A percentile compares a stretch with the other conserved stretches of the same genome.
phyloP scores from a whole-genome alignment of 2,329 filamentous ascomycete species.

The Setomelanomma holmii region DNA sequence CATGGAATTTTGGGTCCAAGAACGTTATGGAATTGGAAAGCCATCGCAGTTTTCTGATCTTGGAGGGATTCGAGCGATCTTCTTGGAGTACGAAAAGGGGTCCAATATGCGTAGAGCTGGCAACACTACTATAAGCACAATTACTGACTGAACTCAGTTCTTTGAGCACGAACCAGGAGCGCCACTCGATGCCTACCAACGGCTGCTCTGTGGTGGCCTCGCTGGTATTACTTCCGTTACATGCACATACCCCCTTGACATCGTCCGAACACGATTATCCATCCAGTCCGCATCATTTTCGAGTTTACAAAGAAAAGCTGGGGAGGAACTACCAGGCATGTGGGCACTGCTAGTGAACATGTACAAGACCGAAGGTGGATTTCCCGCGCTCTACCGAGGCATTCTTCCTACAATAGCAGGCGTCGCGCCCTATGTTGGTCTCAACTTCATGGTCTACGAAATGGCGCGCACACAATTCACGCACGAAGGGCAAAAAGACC shows the following conservation, averaged over 20 bases:
- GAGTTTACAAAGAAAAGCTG: constrained; percentile 62
- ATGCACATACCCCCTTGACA: constrained; percentile 95
- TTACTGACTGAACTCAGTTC: constrained; percentile 58
- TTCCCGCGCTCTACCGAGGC: constrained; percentile 87
- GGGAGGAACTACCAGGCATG: constrained; percentile 82
- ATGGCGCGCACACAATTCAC: constrained; percentile 84
- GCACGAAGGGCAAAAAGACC: constrained; percentile 84
- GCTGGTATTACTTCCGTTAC: constrained; percentile 96
- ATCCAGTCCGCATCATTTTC: constrained; percentile 98
- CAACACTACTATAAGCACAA: not conserved
- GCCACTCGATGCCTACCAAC: constrained; percentile 74
- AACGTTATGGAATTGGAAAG: not conserved
- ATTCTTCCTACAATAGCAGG: constrained; percentile 94
- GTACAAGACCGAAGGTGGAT: constrained; percentile 90
- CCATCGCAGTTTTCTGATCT: too few relatives aligned
- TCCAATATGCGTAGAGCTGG: not conserved
- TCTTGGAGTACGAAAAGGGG: too few relatives aligned
- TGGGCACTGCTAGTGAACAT: constrained; percentile 81
- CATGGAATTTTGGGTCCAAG: too few relatives aligned
- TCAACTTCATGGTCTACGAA: constrained; percentile 99
- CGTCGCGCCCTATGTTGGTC: constrained; percentile 93
- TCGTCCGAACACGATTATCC: constrained; percentile 92
- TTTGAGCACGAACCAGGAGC: constrained; percentile 79
- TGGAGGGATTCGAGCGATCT: too few relatives aligned
- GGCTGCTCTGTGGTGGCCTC: constrained; percentile 86